Conservation (phyloP, 1,139 yeast species). For the Sugiyamaella paludigena region DNA sequence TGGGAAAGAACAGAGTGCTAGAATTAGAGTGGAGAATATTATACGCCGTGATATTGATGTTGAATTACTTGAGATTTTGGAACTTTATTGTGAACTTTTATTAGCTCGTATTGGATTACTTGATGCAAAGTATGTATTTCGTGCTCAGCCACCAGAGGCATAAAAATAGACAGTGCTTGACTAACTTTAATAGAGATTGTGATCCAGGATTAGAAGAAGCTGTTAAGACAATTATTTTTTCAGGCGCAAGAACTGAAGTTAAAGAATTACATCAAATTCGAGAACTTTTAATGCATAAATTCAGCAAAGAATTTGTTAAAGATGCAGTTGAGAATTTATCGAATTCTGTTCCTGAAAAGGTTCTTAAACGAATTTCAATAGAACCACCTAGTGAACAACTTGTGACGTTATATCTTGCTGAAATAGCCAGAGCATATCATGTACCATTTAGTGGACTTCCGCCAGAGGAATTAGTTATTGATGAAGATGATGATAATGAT, state of each 20-base stretch:
- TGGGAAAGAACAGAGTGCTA: conserved; percentile 82
- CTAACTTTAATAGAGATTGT: conserved; percentile 39
- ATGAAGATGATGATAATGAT: conserved; percentile 33
- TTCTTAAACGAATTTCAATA: conserved; percentile 59
- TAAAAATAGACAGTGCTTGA: no score
- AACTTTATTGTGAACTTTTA: conserved; percentile 78
- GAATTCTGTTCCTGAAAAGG: conserved; percentile 60
- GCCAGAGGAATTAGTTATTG: conserved; percentile 35
- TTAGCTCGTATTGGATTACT: conserved; percentile 69
- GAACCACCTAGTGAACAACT: conserved; percentile 66
- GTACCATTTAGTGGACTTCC: conserved; percentile 66
- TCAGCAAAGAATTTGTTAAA: conserved; percentile 63
- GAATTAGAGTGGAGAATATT: conserved; percentile 79
- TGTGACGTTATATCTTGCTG: conserved; percentile 68
- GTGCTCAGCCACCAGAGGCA: background rate
- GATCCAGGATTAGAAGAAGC: conserved; percentile 74
- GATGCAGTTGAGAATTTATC: conserved; percentile 60
- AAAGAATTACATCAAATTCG: conserved; percentile 64
- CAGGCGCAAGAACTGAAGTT: conserved; percentile 72
- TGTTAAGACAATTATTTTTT: conserved; percentile 63
- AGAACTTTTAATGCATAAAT: conserved; percentile 61
- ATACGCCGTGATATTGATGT: conserved; percentile 81
- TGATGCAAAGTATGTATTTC: conserved; percentile 33
- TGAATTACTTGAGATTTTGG: conserved; percentile 76
- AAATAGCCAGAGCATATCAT: conserved; percentile 76